Evolutionary conservation across 2,329 filamentous ascomycete genomes (phyloP), one percentile per base, ranked within the genome.

Genomic region (Penicillium sp.): DNA sequence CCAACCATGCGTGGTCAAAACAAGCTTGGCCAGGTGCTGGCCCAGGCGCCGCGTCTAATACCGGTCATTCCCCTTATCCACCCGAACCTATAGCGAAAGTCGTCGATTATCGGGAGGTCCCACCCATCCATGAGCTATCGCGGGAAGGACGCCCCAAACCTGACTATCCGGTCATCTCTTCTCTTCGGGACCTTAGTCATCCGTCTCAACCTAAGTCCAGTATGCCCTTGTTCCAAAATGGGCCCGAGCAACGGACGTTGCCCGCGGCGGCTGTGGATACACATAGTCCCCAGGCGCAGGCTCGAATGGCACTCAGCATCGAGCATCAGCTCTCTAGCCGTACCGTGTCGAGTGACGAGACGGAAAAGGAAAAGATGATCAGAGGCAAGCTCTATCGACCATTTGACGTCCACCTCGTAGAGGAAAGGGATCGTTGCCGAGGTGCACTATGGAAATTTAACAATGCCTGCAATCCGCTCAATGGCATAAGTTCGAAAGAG

Each of bases 311-410:
- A n/a, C 65, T 77, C 14, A 75, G 66, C 50, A 75, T 76, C 53
- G 74, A 76, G 42, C 72, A 74, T 45, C 74, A 76, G 53, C 48
- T 76, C 14, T 72, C 73, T 13, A 66, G 72, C 37, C 72, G 73
- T 52, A 66, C 62, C 63, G 75, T 63, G 66, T 68, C 66, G 76
- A 81, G 58, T 32, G 75, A 78, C 34, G 76, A 78, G 39, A 88
- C 86, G 1, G 90, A 96, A 70, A 94, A 94, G 74, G 89, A 95
- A 58, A 91, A 94, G 71, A 97, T 97, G 93, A 78, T 96, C 16
- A 81, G 81, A 32, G 90, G 90, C 13, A 82, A 89, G 39, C 82
- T 85, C n/a, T 97, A 91, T 74, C 87, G 86, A 58, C 89, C 90
- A 7, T 92, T 88, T 61, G 86, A 90, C 69, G 83, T 86, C 58